A percentile compares a stretch with the other conserved stretches of the same genome.
phyloP scores from a whole-genome alignment of 306 rosid genomes.

The Dalbergia oliveri region DNA sequence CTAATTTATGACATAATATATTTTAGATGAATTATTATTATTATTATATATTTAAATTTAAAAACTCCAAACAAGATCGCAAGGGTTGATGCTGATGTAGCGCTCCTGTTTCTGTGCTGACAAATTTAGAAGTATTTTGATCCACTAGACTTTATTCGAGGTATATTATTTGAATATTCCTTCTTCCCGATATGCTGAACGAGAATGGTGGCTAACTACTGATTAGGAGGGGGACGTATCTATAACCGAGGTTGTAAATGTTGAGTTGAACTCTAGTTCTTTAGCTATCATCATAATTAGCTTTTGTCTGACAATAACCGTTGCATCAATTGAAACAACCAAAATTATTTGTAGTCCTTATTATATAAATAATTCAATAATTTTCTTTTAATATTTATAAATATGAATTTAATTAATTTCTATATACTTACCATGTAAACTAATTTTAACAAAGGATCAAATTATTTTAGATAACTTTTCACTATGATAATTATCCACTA shows the following conservation, averaged over 20 bases:
- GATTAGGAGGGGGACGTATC: neutral
- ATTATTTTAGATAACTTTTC: no score
- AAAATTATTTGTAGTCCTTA: no score
- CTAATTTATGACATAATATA: no score
- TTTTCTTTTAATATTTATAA: no score
- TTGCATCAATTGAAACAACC: neutral
- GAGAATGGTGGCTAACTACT: neutral
- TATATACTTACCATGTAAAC: no score
- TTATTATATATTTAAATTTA: no score
- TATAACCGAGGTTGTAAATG: neutral
- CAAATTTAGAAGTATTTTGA: neutral
- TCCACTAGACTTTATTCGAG: neutral
- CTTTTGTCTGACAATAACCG: neutral
- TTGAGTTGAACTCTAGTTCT: neutral
- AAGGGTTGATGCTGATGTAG: neutral
- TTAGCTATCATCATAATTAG: neutral
- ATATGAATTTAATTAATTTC: no score
- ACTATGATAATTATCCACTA: no score
- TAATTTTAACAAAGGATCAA: no score
- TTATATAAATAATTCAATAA: no score
- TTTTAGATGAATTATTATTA: no score
- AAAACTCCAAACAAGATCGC: neutral
- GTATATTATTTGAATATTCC: conserved; percentile 36
- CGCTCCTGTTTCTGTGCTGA: neutral
- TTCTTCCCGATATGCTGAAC: neutral